These are phyloP conservation scores for Rubroboletus pulcherrimus DNA, from an alignment of 768 basidiomycete species.

Conservation along the genomic window DNA sequence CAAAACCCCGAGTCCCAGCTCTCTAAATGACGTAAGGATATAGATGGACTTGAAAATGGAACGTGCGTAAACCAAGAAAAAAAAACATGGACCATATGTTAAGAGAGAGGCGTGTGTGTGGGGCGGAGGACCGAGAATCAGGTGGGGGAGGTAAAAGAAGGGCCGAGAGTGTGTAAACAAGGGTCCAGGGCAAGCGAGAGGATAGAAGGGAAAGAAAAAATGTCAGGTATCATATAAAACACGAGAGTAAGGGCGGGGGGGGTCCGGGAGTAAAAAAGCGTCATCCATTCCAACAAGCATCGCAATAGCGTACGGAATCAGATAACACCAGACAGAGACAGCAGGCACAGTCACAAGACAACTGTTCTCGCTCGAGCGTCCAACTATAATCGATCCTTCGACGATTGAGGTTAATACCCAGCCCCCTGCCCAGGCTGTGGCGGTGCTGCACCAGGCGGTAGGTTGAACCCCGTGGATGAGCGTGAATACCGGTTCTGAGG, in stretches of 20 bases:
- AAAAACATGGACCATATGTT: neutral
- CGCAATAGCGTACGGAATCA: neutral
- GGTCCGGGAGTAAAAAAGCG: constrained; percentile 1
- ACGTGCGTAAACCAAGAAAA: neutral
- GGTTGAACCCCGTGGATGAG: constrained; percentile 43
- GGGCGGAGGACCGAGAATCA: too few species aligned
- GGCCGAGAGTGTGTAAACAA: neutral
- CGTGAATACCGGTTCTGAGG: constrained; percentile 73
- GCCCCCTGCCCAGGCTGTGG: constrained; percentile 39
- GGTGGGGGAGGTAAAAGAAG: neutral
- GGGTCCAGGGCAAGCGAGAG: constrained; percentile 11
- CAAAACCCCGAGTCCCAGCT: neutral
- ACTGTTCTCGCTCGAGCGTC: constrained; percentile 6
- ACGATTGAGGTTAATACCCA: constrained; percentile 6
- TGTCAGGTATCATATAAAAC: constrained; percentile 13
- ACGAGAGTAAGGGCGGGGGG: neutral
- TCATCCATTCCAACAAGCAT: constrained; percentile 12
- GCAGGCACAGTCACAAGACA: neutral
- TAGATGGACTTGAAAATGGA: neutral
- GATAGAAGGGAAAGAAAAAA: neutral
- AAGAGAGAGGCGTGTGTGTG: neutral
- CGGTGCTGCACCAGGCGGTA: constrained; percentile 76
- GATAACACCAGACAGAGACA: constrained; percentile 1
- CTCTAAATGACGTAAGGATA: neutral
- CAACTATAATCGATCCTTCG: neutral